Evolutionary conservation across 768 basidiomycete genomes (phyloP).

Genomic region (Auriscalpium microsporum): DNA sequence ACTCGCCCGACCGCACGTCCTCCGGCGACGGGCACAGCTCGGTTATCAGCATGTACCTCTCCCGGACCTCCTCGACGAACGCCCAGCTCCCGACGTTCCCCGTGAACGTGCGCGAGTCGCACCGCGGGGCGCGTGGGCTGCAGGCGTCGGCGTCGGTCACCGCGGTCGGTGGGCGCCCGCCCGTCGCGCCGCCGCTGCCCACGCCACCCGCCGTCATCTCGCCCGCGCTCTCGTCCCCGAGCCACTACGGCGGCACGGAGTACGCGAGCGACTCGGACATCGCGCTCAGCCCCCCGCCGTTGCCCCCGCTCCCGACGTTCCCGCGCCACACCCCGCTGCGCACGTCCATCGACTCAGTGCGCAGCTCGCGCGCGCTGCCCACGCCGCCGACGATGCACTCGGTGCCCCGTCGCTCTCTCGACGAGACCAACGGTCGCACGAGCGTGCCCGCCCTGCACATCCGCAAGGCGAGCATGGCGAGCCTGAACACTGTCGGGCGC

Average conservation of each 20-base stretch:
- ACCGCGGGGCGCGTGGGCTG: background rate
- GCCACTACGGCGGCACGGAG: slow-evolving; percentile 1
- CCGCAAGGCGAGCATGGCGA: too few species aligned
- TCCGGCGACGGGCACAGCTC: slow-evolving; percentile 14
- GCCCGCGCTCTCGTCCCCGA: background rate
- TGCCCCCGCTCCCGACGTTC: slow-evolving; percentile 2
- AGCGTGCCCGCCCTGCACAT: too few species aligned
- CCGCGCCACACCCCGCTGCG: background rate
- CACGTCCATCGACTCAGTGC: too few species aligned
- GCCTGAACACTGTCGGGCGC: too few species aligned
- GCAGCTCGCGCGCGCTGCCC: too few species aligned
- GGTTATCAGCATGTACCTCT: slow-evolving; percentile 23
- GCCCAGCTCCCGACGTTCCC: slow-evolving; percentile 13
- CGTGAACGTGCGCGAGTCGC: slow-evolving; percentile 8
- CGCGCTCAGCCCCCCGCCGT: slow-evolving; percentile 13
- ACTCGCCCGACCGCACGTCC: background rate
- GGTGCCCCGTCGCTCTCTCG: too few species aligned
- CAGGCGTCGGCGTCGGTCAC: background rate
- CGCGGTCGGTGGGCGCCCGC: slow-evolving; percentile 2
- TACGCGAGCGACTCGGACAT: slow-evolving; percentile 10
- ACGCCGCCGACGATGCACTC: too few species aligned
- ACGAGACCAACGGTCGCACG: too few species aligned
- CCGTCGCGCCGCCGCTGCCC: background rate
- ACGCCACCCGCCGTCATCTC: background rate
- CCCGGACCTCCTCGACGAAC: slow-evolving; percentile 6